Base-by-base conservation (phyloP, 2,329 filamentous ascomycete genomes). In the Aspergillus puulaauensis region DNA sequence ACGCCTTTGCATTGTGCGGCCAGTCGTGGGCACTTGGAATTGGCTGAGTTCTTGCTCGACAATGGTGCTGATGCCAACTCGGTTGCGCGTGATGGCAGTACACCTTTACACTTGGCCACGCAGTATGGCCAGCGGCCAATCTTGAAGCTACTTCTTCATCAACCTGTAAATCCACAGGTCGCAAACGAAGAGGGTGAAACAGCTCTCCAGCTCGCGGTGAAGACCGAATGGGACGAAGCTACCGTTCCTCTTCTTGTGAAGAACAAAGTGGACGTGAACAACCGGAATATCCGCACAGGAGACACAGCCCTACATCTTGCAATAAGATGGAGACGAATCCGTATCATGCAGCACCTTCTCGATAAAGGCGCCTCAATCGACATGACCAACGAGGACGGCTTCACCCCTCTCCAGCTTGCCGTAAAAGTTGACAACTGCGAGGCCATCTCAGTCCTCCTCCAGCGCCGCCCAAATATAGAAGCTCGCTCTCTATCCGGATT, bases 1-100 rank as follows among this genome's bases (percentile, higher is more conserved):
- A 71, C 69, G 0, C 64, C 71, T 27, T 44, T 73, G 1, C 71
- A 73, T 9, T 71, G 69, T 40, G 71, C 71, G 2, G 64, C 68
- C 0, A 60, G 66, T 27, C 60, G 59, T 19, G 73, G 73, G 1
- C 64, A 74, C 27, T 64, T 68, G 1, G 61, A 68, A 6, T 70
- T 73, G 61, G 66, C 69, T 7, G 62, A 70, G 11, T 59, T 73
- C 0, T 44, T 73, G 3, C 66, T 73, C 1, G 62, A 70, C 1
- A 21, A 58, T n/a, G 59, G 58, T 19, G 70, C 66, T 8, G 63
- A 72, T 39, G 54, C 57, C 14, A 68, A 73, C 60, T 66, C 68
- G 0, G 51, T 56, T n/a, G 53, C 56, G 11, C 40, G 60, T 47
- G 19, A 73, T 40, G 71, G 69, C 0, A 68, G 70, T 15, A 74